Evolutionary conservation across 2,329 filamentous ascomycete species (phyloP).

Genomic region (Microdochium bolleyi): DNA sequence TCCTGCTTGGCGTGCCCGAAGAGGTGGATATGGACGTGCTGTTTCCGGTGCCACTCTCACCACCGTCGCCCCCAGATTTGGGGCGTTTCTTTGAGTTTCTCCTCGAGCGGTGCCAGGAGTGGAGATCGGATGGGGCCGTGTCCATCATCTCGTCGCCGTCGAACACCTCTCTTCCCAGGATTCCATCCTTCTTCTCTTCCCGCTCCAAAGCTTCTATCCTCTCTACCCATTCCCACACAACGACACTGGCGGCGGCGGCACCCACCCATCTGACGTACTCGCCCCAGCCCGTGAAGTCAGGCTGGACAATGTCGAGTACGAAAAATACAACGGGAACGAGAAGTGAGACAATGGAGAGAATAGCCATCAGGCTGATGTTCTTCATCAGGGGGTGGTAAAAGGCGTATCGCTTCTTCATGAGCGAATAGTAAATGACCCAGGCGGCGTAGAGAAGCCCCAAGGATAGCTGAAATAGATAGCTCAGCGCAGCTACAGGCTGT

Average conservation of each 20-base stretch:
- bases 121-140: slow-evolving; percentile 39
- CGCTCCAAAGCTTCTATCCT: slow-evolving; percentile 86
- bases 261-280: slow-evolving; percentile 97
- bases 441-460: slow-evolving; percentile 83
- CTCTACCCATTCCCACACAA: slow-evolving; percentile 98
- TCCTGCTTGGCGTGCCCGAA: slow-evolving; percentile 19
- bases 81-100: slow-evolving; percentile 10
- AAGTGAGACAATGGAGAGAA: slow-evolving; percentile 72
- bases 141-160: slow-evolving; percentile 92
- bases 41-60: slow-evolving; percentile 20
- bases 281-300: slow-evolving; percentile 83
- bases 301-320: slow-evolving; percentile 79
- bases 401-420: slow-evolving; percentile 87
- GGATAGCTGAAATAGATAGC: slow-evolving; percentile 82
- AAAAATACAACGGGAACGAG: slow-evolving; percentile 90
- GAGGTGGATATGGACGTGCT: slow-evolving; percentile 2
- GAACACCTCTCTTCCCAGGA: slow-evolving; percentile 83
- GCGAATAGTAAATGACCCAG: slow-evolving; percentile 87
- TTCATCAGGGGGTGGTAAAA: slow-evolving; percentile 88
- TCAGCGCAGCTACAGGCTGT: slow-evolving; percentile 83
- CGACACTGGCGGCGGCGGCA: slow-evolving; percentile 86
- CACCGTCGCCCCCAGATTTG: slow-evolving; percentile 11
- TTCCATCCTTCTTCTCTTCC: slow-evolving; percentile 90
- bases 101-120: slow-evolving; percentile 31
- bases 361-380: slow-evolving; percentile 75